Percentiles rank a stretch among this genome's conserved stretches.
Evolutionary conservation across 306 rosid genomes (phyloP).

Genomic region (Alnus glutinosa): DNA sequence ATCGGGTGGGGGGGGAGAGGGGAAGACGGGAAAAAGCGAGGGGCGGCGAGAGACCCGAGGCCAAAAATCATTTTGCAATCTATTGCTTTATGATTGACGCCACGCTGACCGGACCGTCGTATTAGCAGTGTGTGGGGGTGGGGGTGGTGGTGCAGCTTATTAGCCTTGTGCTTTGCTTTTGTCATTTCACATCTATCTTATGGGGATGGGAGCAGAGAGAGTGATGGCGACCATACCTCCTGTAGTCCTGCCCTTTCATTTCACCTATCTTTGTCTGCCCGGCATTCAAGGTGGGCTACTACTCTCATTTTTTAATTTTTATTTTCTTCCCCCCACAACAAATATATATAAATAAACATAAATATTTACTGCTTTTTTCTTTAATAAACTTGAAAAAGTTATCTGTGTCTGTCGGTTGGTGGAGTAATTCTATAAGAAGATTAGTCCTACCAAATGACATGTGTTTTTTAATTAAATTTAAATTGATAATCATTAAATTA

Average conservation of each 20-base stretch:
- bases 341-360: no score
- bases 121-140: slow-evolving; percentile 11
- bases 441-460: no score
- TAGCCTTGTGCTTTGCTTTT: slow-evolving; percentile 5
- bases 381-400: background rate
- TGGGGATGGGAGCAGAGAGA: slow-evolving; percentile 26
- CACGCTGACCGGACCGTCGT: slow-evolving; percentile 50
- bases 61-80: slow-evolving; percentile 58
- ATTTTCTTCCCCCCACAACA: background rate
- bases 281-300: slow-evolving; percentile 64
- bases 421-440: no score
- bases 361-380: no score
- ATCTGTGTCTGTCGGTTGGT: no score
- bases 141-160: background rate
- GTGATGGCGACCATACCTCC: slow-evolving; percentile 46
- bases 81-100: slow-evolving; percentile 75
- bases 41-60: slow-evolving; percentile 19
- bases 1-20: background rate
- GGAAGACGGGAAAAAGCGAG: background rate
- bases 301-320: background rate
- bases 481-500: no score
- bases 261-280: slow-evolving; percentile 61
- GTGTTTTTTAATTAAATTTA: no score
- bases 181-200: slow-evolving; percentile 50
- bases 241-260: slow-evolving; percentile 28